phyloP scores from a whole-genome alignment of 768 basidiomycete genomes.

The Russula griseocarnosa region DNA sequence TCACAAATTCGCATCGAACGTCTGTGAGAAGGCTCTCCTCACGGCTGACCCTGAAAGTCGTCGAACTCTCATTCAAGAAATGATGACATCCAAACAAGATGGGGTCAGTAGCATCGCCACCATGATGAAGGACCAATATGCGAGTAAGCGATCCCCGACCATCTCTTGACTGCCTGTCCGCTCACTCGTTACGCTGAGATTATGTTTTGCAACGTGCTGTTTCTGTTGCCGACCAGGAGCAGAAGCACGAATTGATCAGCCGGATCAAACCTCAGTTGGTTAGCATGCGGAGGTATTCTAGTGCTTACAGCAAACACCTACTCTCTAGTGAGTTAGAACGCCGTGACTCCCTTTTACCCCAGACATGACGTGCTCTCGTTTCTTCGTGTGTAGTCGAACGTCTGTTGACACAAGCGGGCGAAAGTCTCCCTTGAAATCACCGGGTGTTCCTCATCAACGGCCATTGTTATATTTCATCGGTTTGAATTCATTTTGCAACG shows the following conservation, averaged over 20 bases:
- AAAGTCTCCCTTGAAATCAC: conserved; percentile 16
- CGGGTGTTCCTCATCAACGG: conserved; percentile 3
- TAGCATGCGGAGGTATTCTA: conserved; percentile 67
- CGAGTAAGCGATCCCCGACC: conserved; percentile 52
- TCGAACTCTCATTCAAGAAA: conserved; percentile 71
- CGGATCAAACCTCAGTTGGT: conserved; percentile 64
- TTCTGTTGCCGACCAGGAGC: conserved; percentile 61
- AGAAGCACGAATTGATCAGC: conserved; percentile 60
- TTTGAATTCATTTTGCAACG: conserved; percentile 15
- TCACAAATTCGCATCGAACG: conserved; percentile 95
- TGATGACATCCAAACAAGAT: conserved; percentile 61
- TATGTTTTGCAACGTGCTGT: conserved; percentile 84
- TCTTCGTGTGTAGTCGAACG: conserved; percentile 54
- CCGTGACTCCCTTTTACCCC: conserved; percentile 18
- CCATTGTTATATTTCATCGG: conserved; percentile 13
- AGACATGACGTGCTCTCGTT: conserved; percentile 6
- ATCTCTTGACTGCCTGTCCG: background rate
- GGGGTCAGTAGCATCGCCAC: conserved; percentile 63
- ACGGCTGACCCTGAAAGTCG: conserved; percentile 63
- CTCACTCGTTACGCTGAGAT: conserved; percentile 43
- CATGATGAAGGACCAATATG: conserved; percentile 85
- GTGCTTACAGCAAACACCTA: conserved; percentile 76
- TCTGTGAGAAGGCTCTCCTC: conserved; percentile 84
- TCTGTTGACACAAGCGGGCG: conserved; percentile 38
- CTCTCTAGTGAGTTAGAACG: conserved; percentile 56